phyloP scores from a whole-genome alignment of 2,329 filamentous ascomycete species.

The Talaromyces pinophilus region DNA sequence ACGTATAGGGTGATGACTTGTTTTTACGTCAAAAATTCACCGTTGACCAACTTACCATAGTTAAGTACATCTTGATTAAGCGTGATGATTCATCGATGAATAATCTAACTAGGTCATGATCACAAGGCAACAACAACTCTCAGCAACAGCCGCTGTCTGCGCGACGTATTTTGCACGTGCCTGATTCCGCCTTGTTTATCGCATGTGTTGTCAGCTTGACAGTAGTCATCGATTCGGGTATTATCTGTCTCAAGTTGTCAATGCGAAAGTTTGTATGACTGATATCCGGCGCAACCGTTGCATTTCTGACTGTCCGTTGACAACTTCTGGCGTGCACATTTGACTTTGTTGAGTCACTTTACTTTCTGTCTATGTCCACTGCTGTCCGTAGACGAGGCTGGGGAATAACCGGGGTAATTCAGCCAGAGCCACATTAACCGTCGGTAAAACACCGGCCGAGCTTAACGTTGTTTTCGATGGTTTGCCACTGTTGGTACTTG shows the following conservation, averaged over 20 bases:
- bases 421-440: neutral
- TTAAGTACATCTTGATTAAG: neutral
- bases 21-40: neutral
- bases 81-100: slow-evolving; percentile 7
- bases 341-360: neutral
- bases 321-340: neutral
- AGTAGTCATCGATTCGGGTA: neutral
- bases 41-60: neutral
- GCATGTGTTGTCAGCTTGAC: neutral
- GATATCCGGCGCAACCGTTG: neutral
- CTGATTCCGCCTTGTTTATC: neutral
- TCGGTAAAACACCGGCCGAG: neutral
- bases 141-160: neutral
- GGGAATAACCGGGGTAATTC: neutral
- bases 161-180: slow-evolving; percentile 8
- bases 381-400: neutral
- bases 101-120: neutral
- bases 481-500: neutral
- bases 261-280: neutral
- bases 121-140: neutral
- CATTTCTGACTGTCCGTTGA: neutral
- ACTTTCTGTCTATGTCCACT: neutral
- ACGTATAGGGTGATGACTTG: neutral
- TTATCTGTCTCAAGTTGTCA: neutral
- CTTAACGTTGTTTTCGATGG: neutral